Conservation (phyloP, 176 grass and related monocot genomes). For the Luzula sylvatica region DNA sequence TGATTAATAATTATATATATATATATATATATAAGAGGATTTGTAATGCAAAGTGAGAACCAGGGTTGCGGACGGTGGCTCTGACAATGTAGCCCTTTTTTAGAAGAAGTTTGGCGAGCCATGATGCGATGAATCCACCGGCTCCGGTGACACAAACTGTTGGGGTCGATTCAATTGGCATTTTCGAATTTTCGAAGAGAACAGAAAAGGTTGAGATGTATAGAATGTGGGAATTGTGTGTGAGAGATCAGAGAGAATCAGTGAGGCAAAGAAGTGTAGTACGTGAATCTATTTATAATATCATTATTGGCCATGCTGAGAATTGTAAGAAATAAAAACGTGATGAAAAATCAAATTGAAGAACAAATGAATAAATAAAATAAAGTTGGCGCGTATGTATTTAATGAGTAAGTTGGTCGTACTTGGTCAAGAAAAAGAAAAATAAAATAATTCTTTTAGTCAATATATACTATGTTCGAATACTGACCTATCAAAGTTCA, state of each 20-base stretch:
- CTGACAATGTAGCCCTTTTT: constrained; percentile 26
- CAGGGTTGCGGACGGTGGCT: constrained; percentile 33
- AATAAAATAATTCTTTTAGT: too few species aligned
- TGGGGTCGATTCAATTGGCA: background rate
- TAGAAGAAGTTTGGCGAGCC: constrained; percentile 35
- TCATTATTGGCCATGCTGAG: background rate
- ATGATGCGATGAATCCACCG: constrained; percentile 39
- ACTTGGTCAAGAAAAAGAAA: too few species aligned
- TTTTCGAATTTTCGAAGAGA: background rate
- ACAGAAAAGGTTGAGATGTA: too few species aligned
- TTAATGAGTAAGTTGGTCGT: too few species aligned
- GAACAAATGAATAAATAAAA: too few species aligned
- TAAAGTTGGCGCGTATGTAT: too few species aligned
- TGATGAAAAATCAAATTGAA: too few species aligned
- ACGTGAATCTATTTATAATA: background rate
- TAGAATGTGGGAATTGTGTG: background rate
- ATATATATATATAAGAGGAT: too few species aligned
- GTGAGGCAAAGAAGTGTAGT: background rate
- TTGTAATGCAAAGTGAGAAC: background rate
- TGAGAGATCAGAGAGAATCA: background rate
- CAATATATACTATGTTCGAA: too few species aligned
- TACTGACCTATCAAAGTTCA: too few species aligned
- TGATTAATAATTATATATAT: too few species aligned
- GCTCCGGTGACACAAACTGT: constrained; percentile 36
- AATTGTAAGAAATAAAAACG: too few species aligned